A percentile compares a stretch with the other conserved stretches of the same genome.
These are phyloP conservation scores for Pistacia integerrima DNA, from an alignment of 345 rosid species.

Conservation along the genomic window DNA sequence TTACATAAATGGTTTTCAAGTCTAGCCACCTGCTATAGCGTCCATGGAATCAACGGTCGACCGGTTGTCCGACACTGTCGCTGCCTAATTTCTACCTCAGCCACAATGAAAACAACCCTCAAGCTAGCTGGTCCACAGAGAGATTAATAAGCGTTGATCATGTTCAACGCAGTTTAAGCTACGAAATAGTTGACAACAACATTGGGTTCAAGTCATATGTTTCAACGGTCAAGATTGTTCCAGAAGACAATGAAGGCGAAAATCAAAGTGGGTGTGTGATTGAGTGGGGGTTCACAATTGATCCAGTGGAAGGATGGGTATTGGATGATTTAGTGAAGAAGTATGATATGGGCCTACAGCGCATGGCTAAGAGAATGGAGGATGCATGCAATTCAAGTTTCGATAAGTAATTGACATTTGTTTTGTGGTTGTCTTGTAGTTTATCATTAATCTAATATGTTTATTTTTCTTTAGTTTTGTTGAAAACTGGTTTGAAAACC, in stretches of 20 bases:
- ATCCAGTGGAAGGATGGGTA: constrained; percentile 54
- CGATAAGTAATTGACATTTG: not conserved
- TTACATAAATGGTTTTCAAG: constrained; percentile 48
- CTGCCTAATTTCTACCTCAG: too few relatives aligned
- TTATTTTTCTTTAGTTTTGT: not conserved
- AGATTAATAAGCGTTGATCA: constrained; percentile 48
- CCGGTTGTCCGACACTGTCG: constrained; percentile 57
- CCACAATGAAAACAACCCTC: not conserved
- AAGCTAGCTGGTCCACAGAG: constrained; percentile 55
- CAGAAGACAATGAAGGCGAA: constrained; percentile 17
- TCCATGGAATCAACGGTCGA: constrained; percentile 58
- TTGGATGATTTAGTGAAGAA: constrained; percentile 43
- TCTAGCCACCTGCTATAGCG: constrained; percentile 41
- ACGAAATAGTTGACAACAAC: constrained; percentile 61
- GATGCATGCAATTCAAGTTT: not conserved
- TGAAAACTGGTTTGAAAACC: too few relatives aligned
- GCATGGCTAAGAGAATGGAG: constrained; percentile 40
- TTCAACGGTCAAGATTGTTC: constrained; percentile 45
- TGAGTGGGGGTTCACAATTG: constrained; percentile 59
- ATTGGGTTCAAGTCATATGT: constrained; percentile 58
- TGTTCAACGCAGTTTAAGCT: constrained; percentile 27
- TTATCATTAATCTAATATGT: not conserved
- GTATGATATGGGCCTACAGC: constrained; percentile 38
- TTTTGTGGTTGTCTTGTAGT: not conserved
- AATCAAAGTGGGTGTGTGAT: constrained; percentile 46